These are phyloP conservation scores for Rhodotorula sp. DNA, from an alignment of 1,284 basidiomycete genomes.

Conservation along the genomic window DNA sequence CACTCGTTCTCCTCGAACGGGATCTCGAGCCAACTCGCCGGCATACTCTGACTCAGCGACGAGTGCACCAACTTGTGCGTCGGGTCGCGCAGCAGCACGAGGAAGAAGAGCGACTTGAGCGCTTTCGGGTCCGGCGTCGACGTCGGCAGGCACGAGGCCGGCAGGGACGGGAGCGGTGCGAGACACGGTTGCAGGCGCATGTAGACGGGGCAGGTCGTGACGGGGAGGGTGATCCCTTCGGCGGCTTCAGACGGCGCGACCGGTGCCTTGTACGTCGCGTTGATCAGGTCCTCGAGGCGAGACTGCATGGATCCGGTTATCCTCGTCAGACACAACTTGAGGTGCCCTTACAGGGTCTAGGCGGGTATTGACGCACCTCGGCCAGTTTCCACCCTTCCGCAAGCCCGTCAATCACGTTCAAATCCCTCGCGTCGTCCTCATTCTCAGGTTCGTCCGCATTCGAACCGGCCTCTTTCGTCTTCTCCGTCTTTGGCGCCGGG, in stretches of 20 bases:
- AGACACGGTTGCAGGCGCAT: conserved; percentile 88
- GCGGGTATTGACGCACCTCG: conserved; percentile 57
- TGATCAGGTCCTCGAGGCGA: conserved; percentile 72
- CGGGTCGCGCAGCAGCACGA: conserved; percentile 79
- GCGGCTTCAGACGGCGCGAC: conserved; percentile 38
- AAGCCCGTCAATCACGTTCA: conserved; percentile 80
- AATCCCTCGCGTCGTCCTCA: conserved; percentile 58
- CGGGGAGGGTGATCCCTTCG: conserved; percentile 58
- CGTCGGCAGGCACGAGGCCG: conserved; percentile 49
- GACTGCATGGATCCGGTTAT: conserved; percentile 57
- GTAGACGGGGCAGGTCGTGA: conserved; percentile 87
- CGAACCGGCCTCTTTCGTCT: conserved; percentile 41
- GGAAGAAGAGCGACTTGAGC: conserved; percentile 65
- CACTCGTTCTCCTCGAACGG: conserved; percentile 86
- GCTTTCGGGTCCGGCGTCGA: conserved; percentile 79
- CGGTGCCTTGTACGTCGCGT: conserved; percentile 55
- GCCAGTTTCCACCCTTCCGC: conserved; percentile 77
- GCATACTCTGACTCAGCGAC: conserved; percentile 76
- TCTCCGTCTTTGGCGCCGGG: conserved; percentile 55
- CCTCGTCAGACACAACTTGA: neutral
- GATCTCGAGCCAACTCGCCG: conserved; percentile 74
- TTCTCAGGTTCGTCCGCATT: conserved; percentile 35
- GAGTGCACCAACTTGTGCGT: conserved; percentile 71
- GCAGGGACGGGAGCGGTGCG: conserved; percentile 57
- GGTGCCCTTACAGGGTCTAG: neutral